Evolutionary conservation across 805 yeast genomes (phyloP).

Genomic region (Dipodascus albidus): DNA sequence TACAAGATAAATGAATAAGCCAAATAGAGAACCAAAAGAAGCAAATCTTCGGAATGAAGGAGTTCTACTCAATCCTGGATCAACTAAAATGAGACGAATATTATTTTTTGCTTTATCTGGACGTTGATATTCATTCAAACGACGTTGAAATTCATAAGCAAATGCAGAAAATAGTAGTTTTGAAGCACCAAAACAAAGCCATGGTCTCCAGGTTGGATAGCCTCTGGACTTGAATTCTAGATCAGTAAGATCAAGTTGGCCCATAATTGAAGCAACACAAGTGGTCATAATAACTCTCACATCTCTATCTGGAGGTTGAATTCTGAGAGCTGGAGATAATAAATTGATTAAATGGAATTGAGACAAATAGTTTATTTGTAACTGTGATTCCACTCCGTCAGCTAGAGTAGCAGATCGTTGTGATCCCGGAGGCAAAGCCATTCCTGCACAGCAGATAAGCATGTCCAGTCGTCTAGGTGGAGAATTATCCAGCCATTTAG

Average conservation of each 20-base stretch:
- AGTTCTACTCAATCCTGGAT: slow-evolving; percentile 88
- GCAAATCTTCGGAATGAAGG: slow-evolving; percentile 71
- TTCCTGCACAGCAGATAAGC: slow-evolving; percentile 78
- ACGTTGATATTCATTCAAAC: slow-evolving; percentile 46
- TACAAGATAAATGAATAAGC: slow-evolving; percentile 51
- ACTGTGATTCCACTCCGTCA: slow-evolving; percentile 83
- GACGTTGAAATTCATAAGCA: slow-evolving; percentile 67
- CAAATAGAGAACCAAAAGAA: slow-evolving; percentile 61
- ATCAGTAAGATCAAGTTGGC: slow-evolving; percentile 48
- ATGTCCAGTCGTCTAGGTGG: slow-evolving; percentile 92
- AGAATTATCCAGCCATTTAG: slow-evolving; percentile 82
- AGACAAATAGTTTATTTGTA: slow-evolving; percentile 70
- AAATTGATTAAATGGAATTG: slow-evolving; percentile 74
- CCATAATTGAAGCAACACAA: slow-evolving; percentile 70
- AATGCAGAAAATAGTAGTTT: slow-evolving; percentile 67
- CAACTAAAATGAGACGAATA: slow-evolving; percentile 61
- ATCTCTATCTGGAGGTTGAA: slow-evolving; percentile 92
- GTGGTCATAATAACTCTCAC: slow-evolving; percentile 72
- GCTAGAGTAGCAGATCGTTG: slow-evolving; percentile 46
- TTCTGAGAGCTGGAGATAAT: slow-evolving; percentile 70
- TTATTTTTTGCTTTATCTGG: slow-evolving; percentile 59
- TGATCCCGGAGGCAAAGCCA: slow-evolving; percentile 57
- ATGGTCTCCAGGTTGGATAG: slow-evolving; percentile 54
- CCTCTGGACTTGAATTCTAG: slow-evolving; percentile 48
- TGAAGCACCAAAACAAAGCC: slow-evolving; percentile 71